These are phyloP conservation scores for Candida ficus DNA, from an alignment of 805 yeast species.

Conservation along the genomic window DNA sequence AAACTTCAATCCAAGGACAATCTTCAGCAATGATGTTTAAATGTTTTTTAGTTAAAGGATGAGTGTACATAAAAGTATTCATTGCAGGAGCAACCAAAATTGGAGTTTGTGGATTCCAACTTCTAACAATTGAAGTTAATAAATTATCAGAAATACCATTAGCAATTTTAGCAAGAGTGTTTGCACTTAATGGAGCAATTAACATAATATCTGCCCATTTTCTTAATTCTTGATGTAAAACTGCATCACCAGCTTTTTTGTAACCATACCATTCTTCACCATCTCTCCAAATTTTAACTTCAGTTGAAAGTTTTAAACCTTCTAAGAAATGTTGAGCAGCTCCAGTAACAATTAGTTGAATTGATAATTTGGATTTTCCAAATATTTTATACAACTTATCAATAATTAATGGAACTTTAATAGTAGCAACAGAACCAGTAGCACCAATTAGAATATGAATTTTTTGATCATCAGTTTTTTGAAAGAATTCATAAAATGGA, in stretches of 20 bases:
- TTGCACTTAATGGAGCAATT: constrained; percentile 76
- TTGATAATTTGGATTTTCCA: constrained; percentile 66
- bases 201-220: constrained; percentile 82
- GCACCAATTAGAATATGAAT: constrained; percentile 87
- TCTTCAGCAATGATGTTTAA: constrained; percentile 57
- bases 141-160: constrained; percentile 76
- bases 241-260: constrained; percentile 61
- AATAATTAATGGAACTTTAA: constrained; percentile 85
- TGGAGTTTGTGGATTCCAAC: constrained; percentile 75
- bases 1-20: constrained; percentile 67
- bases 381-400: constrained; percentile 80
- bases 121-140: constrained; percentile 66
- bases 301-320: constrained; percentile 60
- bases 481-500: constrained; percentile 69
- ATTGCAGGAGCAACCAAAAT: constrained; percentile 77
- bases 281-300: constrained; percentile 82
- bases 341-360: constrained; percentile 79
- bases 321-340: constrained; percentile 66
- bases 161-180: constrained; percentile 69
- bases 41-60: constrained; percentile 73
- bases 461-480: constrained; percentile 74
- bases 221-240: constrained; percentile 70
- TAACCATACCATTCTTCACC: constrained; percentile 67
- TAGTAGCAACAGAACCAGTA: constrained; percentile 95
- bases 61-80: constrained; percentile 81